Conservation (phyloP, 2,329 filamentous ascomycete genomes). For the Ceratocystis cacaofunesta region DNA sequence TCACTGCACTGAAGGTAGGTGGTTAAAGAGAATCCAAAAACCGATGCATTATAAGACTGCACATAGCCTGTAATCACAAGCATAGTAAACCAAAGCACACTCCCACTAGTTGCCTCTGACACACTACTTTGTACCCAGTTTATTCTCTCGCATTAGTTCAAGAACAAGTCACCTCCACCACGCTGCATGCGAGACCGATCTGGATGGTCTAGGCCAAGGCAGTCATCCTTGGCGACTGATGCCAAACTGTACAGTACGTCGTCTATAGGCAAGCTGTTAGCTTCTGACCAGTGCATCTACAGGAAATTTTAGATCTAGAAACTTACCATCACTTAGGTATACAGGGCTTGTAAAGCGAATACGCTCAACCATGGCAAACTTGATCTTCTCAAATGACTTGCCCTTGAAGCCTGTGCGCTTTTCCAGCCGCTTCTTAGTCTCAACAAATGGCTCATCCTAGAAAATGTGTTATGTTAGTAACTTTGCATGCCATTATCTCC, state of each 20-base stretch:
- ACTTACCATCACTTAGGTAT: conserved; percentile 76
- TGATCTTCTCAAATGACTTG: conserved; percentile 97
- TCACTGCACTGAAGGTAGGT: too few relatives aligned
- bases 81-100: not conserved
- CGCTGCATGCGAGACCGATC: conserved; percentile 44
- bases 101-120: not conserved
- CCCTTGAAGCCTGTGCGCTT: conserved; percentile 89
- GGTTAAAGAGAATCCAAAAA: not conserved
- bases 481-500: not conserved
- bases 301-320: conserved; percentile 18
- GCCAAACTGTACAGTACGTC: conserved; percentile 42
- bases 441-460: conserved; percentile 69
- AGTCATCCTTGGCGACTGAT: conserved; percentile 39
- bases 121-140: not conserved
- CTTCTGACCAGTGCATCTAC: not conserved
- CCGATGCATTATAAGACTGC: not conserved
- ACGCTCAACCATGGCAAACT: conserved; percentile 70
- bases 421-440: conserved; percentile 88
- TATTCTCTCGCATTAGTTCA: conserved; percentile 20
- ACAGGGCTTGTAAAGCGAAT: conserved; percentile 60
- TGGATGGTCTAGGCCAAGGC: conserved; percentile 50
- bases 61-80: not conserved
- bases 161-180: conserved; percentile 50
- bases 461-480: conserved; percentile 12
- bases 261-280: conserved; percentile 27